Evolutionary conservation across 768 basidiomycete genomes (phyloP), one percentile per base, ranked within the genome.

Genomic region (Hydnum rufescens): DNA sequence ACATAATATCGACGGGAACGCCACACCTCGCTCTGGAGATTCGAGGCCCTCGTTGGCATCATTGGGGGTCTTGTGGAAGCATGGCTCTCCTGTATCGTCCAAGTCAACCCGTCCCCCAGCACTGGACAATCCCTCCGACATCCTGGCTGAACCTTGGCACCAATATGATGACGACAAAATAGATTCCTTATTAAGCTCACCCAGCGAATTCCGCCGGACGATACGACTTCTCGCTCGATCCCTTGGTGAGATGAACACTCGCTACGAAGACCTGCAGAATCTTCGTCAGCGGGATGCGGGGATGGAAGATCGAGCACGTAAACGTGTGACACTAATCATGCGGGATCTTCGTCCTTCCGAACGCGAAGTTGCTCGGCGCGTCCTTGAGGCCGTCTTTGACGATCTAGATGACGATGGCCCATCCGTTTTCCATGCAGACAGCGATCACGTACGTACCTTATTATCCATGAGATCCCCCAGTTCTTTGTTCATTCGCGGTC

Each of bases 81-180:
- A 22, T 22, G n/a, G n/a, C n/a, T n/a, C n/a, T n/a, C n/a, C n/a
- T n/a, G n/a, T n/a, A n/a, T 13, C 36, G 13, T 13, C 36, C 22
- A 13, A 39, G 36, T 39, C 36, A 39, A 22, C 13, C 13, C 13
- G 26, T 13, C 26, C 44, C 8, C 44, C 44, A 13, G 13, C 25
- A 13, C 25, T 16, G 8, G 32, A 8, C 47, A 29, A 36, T 34
- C 42, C 18, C 19, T 47, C 42, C 28, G 71, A 75, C 54, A 70
- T 86, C 6, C 70, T 87, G 18, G 67, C 71, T 2, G 80, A 76
- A 5, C 73, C 69, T 60, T 89, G 85, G 83, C 84, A 88, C 60
- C 73, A 76, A 23, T 78, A 76, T 58, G 77, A 82, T 2, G 82
- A 88, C 62, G 75, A 82, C 48, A 78, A 73, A 1, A 80, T 88